These are phyloP conservation scores for Phytopythium cucurbitacearum DNA, from an alignment of 352 stramenopile species.

Conservation along the genomic window DNA sequence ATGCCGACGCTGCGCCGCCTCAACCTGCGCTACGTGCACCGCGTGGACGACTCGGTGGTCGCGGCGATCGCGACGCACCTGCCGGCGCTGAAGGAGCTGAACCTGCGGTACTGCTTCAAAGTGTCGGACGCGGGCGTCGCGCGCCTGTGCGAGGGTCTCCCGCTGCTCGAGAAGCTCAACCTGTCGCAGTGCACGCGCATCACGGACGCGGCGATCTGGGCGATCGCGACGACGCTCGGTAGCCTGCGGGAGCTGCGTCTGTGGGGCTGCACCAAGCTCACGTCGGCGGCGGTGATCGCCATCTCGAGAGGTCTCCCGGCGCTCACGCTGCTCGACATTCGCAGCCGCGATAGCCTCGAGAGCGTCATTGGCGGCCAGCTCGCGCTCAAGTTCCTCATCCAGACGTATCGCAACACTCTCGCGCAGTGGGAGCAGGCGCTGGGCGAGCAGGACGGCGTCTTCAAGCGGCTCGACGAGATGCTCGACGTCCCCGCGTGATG, in stretches of 20 bases:
- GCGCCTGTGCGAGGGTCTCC: constrained; percentile 42
- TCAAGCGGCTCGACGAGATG: constrained; percentile 43
- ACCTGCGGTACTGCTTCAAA: constrained; percentile 87
- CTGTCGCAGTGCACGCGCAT: constrained; percentile 80
- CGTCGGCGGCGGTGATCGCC: constrained; percentile 56
- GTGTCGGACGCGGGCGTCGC: constrained; percentile 64
- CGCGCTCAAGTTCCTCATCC: constrained; percentile 76
- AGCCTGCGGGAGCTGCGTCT: constrained; percentile 70
- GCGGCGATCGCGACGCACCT: constrained; percentile 39
- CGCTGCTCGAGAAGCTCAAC: constrained; percentile 57
- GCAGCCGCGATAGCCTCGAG: constrained; percentile 72
- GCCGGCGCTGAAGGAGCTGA: constrained; percentile 57
- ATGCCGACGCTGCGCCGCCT: constrained; percentile 43
- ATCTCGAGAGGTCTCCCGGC: constrained; percentile 62
- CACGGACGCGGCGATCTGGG: constrained; percentile 61
- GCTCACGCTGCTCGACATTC: constrained; percentile 69
- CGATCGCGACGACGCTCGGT: constrained; percentile 49
- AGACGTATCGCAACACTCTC: constrained; percentile 63
- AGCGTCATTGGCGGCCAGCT: constrained; percentile 70
- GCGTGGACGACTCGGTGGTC: constrained; percentile 76
- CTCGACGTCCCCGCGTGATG: constrained; percentile 58
- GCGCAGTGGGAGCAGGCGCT: constrained; percentile 69
- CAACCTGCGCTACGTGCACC: constrained; percentile 83
- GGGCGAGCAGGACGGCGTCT: constrained; percentile 61
- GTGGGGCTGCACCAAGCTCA: constrained; percentile 82